Conservation (phyloP, 2,329 filamentous ascomycete genomes). For the Fusarium sarcochroum region DNA sequence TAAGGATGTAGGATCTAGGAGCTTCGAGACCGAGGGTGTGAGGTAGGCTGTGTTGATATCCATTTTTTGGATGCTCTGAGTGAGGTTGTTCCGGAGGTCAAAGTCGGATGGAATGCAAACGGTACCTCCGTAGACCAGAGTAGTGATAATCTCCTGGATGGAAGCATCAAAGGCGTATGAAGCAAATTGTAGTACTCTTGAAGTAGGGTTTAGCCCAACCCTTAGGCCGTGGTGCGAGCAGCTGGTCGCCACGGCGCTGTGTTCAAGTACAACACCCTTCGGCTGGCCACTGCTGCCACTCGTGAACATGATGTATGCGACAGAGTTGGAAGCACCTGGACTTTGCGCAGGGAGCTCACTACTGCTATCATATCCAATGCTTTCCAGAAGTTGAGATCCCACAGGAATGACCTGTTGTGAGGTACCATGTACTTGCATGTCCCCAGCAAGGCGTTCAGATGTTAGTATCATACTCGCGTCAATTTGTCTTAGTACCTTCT, state of each 20-base stretch:
- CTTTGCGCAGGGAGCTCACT: not conserved
- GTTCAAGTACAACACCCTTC: constrained; percentile 26
- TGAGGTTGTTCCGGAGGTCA: constrained; percentile 7
- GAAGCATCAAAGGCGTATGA: constrained; percentile 24
- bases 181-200: constrained; percentile 24
- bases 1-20: constrained; percentile 10
- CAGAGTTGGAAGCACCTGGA: not conserved
- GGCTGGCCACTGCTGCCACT: constrained; percentile 12
- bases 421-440: not conserved
- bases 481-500: constrained; percentile 1
- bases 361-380: not conserved
- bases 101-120: constrained; percentile 18
- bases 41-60: constrained; percentile 20
- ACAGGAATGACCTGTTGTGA: not conserved
- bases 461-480: constrained; percentile 2
- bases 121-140: constrained; percentile 18
- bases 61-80: constrained; percentile 1
- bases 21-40: constrained; percentile 17
- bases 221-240: constrained; percentile 12
- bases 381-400: constrained; percentile 3
- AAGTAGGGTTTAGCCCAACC: constrained; percentile 6
- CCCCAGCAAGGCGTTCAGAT: not conserved
- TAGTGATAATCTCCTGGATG: constrained; percentile 24
- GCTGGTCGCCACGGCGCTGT: constrained; percentile 20
- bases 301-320: constrained; percentile 28